Base-by-base conservation (phyloP, 164 flowering plant genomes). In the Aristolochia fimbriata region DNA sequence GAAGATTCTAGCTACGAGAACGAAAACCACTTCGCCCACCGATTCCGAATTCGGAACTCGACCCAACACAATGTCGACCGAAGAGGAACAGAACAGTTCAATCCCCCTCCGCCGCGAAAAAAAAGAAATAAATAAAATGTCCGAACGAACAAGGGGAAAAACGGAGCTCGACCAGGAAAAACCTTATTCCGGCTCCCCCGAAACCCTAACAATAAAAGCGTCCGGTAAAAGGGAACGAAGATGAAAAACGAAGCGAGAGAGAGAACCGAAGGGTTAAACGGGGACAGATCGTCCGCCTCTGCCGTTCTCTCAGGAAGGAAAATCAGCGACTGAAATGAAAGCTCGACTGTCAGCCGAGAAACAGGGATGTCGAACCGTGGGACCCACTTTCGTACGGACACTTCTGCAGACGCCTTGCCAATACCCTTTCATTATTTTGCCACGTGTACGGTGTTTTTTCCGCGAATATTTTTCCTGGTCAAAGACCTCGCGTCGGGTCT, bases 261-360 rank as follows among this genome's bases (percentile, higher is more conserved):
- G 24, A 50, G 5, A 15, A 15, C 37, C 20, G 47, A 21, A 48
- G 46, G 15, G 21, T 17, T 14, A 41, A 31, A 14, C 33, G 52
- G 30, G n/a, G 65, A 9, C 47, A 17, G 68, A 53, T 24, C 47
- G 23, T 31, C 20, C 9, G 6, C 48, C 23, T 57, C 9, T 5
- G 13, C 30, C 43, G 20, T 33, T 43, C 65, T 49, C 62, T n/a
- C n/a, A n/a, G n/a, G n/a, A n/a, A n/a, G 58, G 63, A 62, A 58
- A 49, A 62, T 24, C 48, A 27, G 63, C 57, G 71, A 58, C 31
- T 48, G 58, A 19, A 62, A 62, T 68, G 47, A 62, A 68, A 54
- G 52, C 62, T 31, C 17, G 27, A 30, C 61, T 55, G 60, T 47
- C 70, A 67, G 65, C 3, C 5, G 7, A 31, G 37, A 7, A 31